Evolutionary conservation across 2,329 filamentous ascomycete species (phyloP).

Genomic region (Trichophyton rubrum): DNA sequence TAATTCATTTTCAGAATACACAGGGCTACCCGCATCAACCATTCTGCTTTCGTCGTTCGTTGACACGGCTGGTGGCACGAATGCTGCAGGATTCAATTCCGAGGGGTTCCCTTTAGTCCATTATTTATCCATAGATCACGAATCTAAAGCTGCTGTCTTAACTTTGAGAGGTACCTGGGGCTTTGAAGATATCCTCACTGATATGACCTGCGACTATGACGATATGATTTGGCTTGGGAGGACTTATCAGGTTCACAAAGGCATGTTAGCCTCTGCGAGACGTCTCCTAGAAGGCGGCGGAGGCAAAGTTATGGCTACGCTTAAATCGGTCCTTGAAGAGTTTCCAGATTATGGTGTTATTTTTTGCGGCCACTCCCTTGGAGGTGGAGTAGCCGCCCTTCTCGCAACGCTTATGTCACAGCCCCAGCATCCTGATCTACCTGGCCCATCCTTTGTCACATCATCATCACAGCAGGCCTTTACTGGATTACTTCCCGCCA

Average conservation of each 20-base stretch:
- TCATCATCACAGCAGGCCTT: conserved; percentile 35
- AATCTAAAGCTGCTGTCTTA: conserved; percentile 59
- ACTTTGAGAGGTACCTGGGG: conserved; percentile 60
- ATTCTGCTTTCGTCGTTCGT: conserved; percentile 57
- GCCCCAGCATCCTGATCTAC: conserved; percentile 36
- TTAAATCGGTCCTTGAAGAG: conserved; percentile 53
- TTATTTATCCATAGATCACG: conserved; percentile 59
- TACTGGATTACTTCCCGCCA: conserved; percentile 24
- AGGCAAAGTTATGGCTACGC: conserved; percentile 52
- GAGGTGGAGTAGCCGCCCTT: conserved; percentile 56
- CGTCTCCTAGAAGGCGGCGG: conserved; percentile 56
- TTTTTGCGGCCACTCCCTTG: conserved; percentile 56
- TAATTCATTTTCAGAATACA: conserved; percentile 34
- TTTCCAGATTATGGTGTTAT: conserved; percentile 59
- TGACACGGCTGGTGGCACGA: conserved; percentile 55
- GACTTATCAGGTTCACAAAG: conserved; percentile 59
- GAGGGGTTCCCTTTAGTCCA: conserved; percentile 59
- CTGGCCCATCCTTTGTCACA: conserved; percentile 51
- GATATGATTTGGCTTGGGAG: conserved; percentile 48
- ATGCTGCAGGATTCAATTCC: conserved; percentile 51
- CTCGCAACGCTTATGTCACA: conserved; percentile 60
- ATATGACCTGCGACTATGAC: conserved; percentile 59
- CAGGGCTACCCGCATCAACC: conserved; percentile 34
- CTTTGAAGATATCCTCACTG: conserved; percentile 60
- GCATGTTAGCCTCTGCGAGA: conserved; percentile 58